phyloP scores from a whole-genome alignment of 305 asterid genomes.

The Nicotiana rustica region DNA sequence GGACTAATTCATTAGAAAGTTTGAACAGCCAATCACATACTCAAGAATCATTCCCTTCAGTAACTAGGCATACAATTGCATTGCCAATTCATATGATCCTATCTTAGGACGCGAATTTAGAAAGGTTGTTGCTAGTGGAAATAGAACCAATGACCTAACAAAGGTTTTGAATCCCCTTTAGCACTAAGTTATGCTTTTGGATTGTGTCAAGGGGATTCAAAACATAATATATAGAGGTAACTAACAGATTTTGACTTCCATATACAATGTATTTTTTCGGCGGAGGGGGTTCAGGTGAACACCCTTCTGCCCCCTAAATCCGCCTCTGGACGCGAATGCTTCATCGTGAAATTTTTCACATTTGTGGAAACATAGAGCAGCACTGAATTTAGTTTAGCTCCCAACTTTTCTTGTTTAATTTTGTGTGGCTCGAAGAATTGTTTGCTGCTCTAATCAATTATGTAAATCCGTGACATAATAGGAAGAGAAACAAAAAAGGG shows the following conservation, averaged over 20 bases:
- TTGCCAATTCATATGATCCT: not conserved
- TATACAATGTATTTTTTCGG: no score
- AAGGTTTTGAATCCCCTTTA: no score
- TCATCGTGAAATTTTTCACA: not conserved
- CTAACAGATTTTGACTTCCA: no score
- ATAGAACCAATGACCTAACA: no score
- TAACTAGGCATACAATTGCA: not conserved
- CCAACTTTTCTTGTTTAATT: not conserved
- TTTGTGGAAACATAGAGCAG: not conserved
- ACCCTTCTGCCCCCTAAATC: no score
- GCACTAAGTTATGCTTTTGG: no score
- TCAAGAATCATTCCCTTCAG: not conserved
- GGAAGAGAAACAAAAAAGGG: not conserved
- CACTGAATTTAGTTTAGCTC: not conserved
- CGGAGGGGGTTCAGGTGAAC: no score
- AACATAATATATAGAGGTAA: no score
- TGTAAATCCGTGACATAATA: not conserved
- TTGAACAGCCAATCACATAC: not conserved
- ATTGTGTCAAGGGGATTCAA: no score
- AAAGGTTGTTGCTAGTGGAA: no score
- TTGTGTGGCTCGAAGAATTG: not conserved
- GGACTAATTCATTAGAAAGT: not conserved
- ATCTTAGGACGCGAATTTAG: not conserved
- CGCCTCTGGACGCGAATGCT: not conserved
- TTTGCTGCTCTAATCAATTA: not conserved